Percentiles rank a stretch among this genome's conserved stretches.
Conservation (phyloP, 768 basidiomycete species). For the Omphalotus guepiniiformis region DNA sequence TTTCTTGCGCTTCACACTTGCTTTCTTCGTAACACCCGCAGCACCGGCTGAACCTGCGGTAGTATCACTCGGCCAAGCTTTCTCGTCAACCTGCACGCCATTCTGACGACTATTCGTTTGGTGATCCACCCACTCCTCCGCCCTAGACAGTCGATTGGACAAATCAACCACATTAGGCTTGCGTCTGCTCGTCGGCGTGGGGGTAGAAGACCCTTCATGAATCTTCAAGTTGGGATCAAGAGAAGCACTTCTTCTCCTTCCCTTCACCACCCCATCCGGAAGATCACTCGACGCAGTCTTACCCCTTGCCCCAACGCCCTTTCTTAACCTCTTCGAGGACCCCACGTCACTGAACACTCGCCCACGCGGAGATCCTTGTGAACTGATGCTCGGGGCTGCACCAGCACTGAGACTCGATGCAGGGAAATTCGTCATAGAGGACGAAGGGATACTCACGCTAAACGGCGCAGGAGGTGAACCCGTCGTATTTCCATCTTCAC, state of each 20-base stretch:
- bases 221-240: conserved; percentile 12
- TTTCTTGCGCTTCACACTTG: not conserved
- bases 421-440: conserved; percentile 1
- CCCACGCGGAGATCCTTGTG: not conserved
- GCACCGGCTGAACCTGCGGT: not conserved
- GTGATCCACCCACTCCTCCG: conserved; percentile 22
- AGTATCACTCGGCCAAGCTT: not conserved
- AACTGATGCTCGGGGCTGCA: too few species aligned
- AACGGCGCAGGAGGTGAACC: conserved; percentile 10
- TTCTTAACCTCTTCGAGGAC: conserved; percentile 1
- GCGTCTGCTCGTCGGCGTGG: too few species aligned
- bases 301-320: not conserved
- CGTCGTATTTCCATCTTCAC: conserved; percentile 4
- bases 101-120: conserved; percentile 4
- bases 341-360: not conserved
- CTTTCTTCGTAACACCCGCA: not conserved
- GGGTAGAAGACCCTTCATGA: too few species aligned
- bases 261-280: not conserved
- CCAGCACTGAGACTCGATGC: not conserved
- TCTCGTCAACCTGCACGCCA: not conserved
- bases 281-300: not conserved
- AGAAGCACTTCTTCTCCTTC: conserved; percentile 1
- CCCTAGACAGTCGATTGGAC: conserved; percentile 4
- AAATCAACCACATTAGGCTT: conserved; percentile 18
- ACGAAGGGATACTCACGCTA: not conserved